Evolutionary conservation across 768 basidiomycete genomes (phyloP).

Genomic region (Coprinellus aureogranulatus): DNA sequence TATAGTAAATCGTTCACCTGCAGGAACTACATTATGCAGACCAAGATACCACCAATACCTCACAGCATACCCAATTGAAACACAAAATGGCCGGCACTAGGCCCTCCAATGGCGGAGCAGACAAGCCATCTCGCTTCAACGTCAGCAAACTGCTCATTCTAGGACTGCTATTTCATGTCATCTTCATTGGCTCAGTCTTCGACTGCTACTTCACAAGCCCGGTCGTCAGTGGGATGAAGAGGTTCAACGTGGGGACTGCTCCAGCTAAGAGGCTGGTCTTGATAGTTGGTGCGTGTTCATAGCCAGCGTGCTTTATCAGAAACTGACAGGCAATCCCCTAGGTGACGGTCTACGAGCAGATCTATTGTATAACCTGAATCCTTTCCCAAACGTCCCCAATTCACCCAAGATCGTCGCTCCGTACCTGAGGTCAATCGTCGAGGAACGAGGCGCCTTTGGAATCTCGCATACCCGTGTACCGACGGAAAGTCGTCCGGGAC

Average conservation of each 20-base stretch:
- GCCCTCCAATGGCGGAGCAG: not conserved
- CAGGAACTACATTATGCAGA: too few species aligned
- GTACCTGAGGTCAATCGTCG: slow-evolving; percentile 64
- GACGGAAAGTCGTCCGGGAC: slow-evolving; percentile 85
- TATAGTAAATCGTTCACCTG: too few species aligned
- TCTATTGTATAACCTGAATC: slow-evolving; percentile 63
- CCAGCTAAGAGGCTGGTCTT: slow-evolving; percentile 75
- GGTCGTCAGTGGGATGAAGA: slow-evolving; percentile 74
- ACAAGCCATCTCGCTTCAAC: slow-evolving; percentile 27
- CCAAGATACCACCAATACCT: too few species aligned
- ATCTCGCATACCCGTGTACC: slow-evolving; percentile 85
- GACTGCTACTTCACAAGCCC: slow-evolving; percentile 89
- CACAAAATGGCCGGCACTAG: not conserved
- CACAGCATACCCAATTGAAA: not conserved
- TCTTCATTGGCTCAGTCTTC: slow-evolving; percentile 71
- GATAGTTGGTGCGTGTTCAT: slow-evolving; percentile 59
- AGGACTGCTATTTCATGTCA: slow-evolving; percentile 71
- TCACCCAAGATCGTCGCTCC: slow-evolving; percentile 68
- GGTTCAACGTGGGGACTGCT: slow-evolving; percentile 41
- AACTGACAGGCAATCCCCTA: too few species aligned
- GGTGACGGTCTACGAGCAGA: slow-evolving; percentile 86
- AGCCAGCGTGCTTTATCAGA: too few species aligned
- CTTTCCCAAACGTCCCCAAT: slow-evolving; percentile 51
- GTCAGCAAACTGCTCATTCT: slow-evolving; percentile 52
- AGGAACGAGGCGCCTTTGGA: slow-evolving; percentile 72